Evolutionary conservation across 2,329 filamentous ascomycete species (phyloP).

Genomic region (Ophiostoma perfectum): DNA sequence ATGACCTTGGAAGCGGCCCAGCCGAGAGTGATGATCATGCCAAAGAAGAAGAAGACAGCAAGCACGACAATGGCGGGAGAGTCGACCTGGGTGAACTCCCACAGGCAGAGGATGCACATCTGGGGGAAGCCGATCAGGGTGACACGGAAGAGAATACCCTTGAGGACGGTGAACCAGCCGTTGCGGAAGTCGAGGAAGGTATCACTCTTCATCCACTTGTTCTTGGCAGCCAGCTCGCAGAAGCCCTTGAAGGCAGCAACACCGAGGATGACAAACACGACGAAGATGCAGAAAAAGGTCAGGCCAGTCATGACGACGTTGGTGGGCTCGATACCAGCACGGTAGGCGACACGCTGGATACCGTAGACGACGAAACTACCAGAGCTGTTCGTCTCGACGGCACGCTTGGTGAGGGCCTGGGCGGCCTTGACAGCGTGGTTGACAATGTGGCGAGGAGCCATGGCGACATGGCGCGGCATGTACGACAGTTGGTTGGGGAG

Average conservation of each 20-base stretch:
- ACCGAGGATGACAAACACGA: constrained; percentile 62
- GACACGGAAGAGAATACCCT: constrained; percentile 79
- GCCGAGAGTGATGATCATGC: constrained; percentile 64
- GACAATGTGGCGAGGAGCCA: constrained; percentile 33
- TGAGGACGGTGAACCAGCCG: constrained; percentile 77
- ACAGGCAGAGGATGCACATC: constrained; percentile 76
- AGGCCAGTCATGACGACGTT: constrained; percentile 84
- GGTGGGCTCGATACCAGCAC: constrained; percentile 68
- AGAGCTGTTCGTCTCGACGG: constrained; percentile 38
- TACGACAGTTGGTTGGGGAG: constrained; percentile 38
- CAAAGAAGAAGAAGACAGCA: constrained; percentile 73
- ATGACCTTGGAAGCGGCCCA: constrained; percentile 82
- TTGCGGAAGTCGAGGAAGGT: constrained; percentile 75
- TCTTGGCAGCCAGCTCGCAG: constrained; percentile 65
- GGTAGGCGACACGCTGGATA: constrained; percentile 78
- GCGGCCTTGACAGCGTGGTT: constrained; percentile 27
- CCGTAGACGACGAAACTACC: constrained; percentile 58
- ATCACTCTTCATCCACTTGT: constrained; percentile 68
- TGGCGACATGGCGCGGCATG: constrained; percentile 40
- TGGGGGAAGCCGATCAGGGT: constrained; percentile 80
- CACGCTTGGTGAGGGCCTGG: constrained; percentile 45
- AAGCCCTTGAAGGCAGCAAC: constrained; percentile 69
- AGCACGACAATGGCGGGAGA: constrained; percentile 74
- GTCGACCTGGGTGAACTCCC: constrained; percentile 75
- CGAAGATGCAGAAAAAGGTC: constrained; percentile 74